Evolutionary conservation across 2,329 filamentous ascomycete species (phyloP).

Genomic region (Laburnicola sp.): DNA sequence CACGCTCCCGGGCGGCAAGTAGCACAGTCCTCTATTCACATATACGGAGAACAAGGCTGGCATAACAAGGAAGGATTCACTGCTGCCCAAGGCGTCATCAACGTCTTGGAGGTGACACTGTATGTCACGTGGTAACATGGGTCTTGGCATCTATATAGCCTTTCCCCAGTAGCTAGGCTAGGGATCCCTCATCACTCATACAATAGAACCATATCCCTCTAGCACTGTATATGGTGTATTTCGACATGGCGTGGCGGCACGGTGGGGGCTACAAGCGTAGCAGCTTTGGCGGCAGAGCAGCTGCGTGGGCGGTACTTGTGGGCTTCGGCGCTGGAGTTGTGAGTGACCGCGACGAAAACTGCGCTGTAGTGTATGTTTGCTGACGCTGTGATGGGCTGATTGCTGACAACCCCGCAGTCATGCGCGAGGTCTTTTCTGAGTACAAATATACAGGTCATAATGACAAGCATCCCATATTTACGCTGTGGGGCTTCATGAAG

Average conservation of each 20-base stretch:
- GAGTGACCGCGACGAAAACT: conserved; percentile 1
- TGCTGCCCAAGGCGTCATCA: conserved; percentile 4
- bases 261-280: too few species aligned
- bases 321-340: background rate
- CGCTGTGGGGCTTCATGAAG: conserved; percentile 1
- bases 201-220: too few species aligned
- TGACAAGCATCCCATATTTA: background rate
- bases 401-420: background rate
- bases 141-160: too few species aligned
- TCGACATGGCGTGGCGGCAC: too few species aligned
- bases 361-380: background rate
- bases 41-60: conserved; percentile 1
- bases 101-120: background rate
- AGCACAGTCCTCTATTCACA: background rate
- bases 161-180: too few species aligned
- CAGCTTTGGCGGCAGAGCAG: background rate
- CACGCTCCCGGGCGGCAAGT: conserved; percentile 1
- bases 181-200: too few species aligned
- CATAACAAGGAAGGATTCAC: background rate
- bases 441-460: background rate
- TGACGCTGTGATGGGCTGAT: background rate
- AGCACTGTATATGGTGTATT: too few species aligned
- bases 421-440: background rate
- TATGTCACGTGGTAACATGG: background rate
- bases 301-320: background rate